Percentiles rank a stretch among this genome's conserved stretches.
phyloP scores from a whole-genome alignment of 805 yeast genomes.

The Clavispora phyllophila region DNA sequence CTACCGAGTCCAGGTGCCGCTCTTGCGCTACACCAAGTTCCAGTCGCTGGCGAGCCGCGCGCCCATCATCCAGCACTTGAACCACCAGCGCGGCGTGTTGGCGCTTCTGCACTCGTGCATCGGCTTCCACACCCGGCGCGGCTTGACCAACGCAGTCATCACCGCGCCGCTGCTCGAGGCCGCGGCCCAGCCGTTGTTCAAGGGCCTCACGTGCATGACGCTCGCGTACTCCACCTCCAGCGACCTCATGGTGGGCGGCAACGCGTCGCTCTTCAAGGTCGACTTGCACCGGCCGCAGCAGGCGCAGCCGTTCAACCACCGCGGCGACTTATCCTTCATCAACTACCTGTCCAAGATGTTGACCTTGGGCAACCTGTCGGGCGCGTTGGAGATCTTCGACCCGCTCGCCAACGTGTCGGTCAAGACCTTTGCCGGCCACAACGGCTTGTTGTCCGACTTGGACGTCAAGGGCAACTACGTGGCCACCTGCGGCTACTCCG shows the following conservation, averaged over 20 bases:
- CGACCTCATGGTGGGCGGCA: slow-evolving; percentile 27
- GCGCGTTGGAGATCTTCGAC: slow-evolving; percentile 61
- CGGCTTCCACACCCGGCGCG: slow-evolving; percentile 32
- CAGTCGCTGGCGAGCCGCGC: slow-evolving; percentile 16
- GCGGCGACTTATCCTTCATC: slow-evolving; percentile 43
- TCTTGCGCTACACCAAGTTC: slow-evolving; percentile 36
- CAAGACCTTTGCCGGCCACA: slow-evolving; percentile 54
- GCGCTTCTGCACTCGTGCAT: slow-evolving; percentile 28
- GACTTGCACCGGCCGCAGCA: slow-evolving; percentile 28
- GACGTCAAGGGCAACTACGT: slow-evolving; percentile 61
- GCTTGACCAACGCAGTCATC: slow-evolving; percentile 19
- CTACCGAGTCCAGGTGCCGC: slow-evolving; percentile 12
- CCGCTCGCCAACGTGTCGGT: slow-evolving; percentile 44
- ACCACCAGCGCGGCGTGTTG: slow-evolving; percentile 30
- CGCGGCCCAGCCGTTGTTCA: slow-evolving; percentile 13
- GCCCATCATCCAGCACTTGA: slow-evolving; percentile 26
- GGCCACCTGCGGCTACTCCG: slow-evolving; percentile 77
- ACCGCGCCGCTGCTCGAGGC: slow-evolving; percentile 8
- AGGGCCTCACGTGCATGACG: slow-evolving; percentile 28
- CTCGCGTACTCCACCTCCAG: slow-evolving; percentile 25
- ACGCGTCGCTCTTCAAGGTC: slow-evolving; percentile 23
- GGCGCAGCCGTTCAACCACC: slow-evolving; percentile 30
- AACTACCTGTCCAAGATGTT: slow-evolving; percentile 44
- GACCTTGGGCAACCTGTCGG: slow-evolving; percentile 55
- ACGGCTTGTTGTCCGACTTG: slow-evolving; percentile 57